Evolutionary conservation across 2,329 filamentous ascomycete genomes (phyloP), one percentile per base, ranked within the genome.

Genomic region (Alternaria sp.): DNA sequence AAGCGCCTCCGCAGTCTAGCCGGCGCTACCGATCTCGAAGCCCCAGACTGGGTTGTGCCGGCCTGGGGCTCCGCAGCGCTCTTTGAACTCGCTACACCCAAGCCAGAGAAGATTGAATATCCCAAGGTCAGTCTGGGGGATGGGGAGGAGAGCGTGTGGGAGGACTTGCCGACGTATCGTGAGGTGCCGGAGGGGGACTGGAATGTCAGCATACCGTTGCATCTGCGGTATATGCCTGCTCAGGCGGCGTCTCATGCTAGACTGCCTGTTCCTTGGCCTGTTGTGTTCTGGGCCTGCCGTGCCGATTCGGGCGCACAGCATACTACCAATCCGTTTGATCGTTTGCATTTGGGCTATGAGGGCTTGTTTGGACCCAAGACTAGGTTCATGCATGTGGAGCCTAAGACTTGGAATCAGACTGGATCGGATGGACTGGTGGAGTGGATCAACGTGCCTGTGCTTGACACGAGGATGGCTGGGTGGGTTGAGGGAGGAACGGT

Each of bases 261-360:
- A 21, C 79, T 89, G 1, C 81, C 88, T n/a, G 78, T 96, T 0
- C 92, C 95, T 0, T 94, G 91, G 82, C 95, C 95, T 0, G 87
- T 88, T 0, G 87, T 97, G 0, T 97, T 97, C 83, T 97, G 94
- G 94, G 93, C 93, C 0, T 98, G 95, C 75, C 84, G 87, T 8
- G 87, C 90, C 0, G 86, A 88, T 10, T 86, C 88, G 55, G 88
- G 86, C 1, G 85, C 85, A 1, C 90, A 92, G 72, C 92, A 95
- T 80, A 80, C 86, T 0, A 86, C 85, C 6, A 97, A 91, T 73
- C 95, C 95, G 0, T 98, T 98, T 79, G 94, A 97, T 77, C 85
- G 92, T 6, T 83, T 86, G n/a, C 88, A 93, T 74, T 73, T 97
- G n/a, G 94, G 93, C 1, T 97, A 94, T 77, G 95, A 97, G 68